These are phyloP conservation scores for Yarrowia sp. DNA, from an alignment of 805 yeast species.

Conservation along the genomic window DNA sequence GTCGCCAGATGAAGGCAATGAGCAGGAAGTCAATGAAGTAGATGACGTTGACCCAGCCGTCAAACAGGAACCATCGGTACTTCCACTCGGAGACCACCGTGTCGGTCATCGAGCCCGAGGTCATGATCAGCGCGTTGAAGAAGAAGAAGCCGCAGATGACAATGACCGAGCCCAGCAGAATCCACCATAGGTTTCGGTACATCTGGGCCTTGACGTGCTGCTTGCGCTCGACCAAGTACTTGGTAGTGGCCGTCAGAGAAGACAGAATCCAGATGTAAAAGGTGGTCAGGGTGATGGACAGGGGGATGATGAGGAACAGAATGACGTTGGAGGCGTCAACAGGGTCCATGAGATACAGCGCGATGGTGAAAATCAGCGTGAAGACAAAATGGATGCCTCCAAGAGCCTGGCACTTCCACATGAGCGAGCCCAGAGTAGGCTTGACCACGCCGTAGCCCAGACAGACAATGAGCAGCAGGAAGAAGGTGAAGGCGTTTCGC, in stretches of 20 bases:
- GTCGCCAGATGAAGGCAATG: constrained; percentile 93
- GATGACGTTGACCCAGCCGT: constrained; percentile 92
- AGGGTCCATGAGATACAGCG: constrained; percentile 53
- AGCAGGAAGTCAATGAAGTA: constrained; percentile 81
- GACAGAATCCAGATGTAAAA: constrained; percentile 75
- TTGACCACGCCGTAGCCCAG: constrained; percentile 94
- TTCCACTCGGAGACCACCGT: constrained; percentile 89
- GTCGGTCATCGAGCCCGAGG: constrained; percentile 72
- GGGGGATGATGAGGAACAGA: constrained; percentile 65
- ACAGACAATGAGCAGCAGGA: constrained; percentile 77
- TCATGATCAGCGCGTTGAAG: constrained; percentile 62
- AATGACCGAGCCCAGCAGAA: constrained; percentile 65
- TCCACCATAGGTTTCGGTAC: constrained; percentile 74
- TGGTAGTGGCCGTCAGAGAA: constrained; percentile 72
- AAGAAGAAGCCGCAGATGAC: constrained; percentile 69
- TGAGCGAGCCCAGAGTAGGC: constrained; percentile 75
- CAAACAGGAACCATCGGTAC: constrained; percentile 78
- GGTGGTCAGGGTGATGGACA: constrained; percentile 61
- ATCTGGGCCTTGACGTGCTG: constrained; percentile 87
- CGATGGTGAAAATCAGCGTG: constrained; percentile 53
- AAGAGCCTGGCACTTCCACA: constrained; percentile 67
- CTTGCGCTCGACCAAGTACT: constrained; percentile 73
- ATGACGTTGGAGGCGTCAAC: constrained; percentile 46
- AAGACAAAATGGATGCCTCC: constrained; percentile 57
- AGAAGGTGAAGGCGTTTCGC: constrained; percentile 83